Base-by-base conservation (phyloP, 2,329 filamentous ascomycete genomes). In the Mycosphaerella sp. region DNA sequence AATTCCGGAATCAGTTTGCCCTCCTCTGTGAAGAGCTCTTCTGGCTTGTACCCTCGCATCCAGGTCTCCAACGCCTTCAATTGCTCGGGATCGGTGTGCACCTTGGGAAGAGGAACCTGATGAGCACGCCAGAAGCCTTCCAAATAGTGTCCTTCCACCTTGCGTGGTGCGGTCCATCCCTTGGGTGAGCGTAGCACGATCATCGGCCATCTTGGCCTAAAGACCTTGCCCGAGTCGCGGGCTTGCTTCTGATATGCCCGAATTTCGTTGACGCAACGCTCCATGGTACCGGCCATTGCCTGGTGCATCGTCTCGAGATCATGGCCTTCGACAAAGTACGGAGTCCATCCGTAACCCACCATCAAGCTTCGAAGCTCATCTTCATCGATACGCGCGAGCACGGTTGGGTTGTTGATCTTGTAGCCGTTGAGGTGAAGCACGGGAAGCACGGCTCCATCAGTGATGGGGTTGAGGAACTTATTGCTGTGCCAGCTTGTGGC, bases 401-500 rank as follows among this genome's bases (percentile, higher is more conserved):
- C 65, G 4, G 82, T 89, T 7, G 85, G 85, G 68, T 88, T 87
- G 73, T 87, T 87, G 73, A 89, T 89, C 75, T 90, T 90, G 77
- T 89, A 90, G 41, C 86, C 86, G 61, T 90, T 90, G 30, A 90
- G 75, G 67, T 90, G 85, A 9, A 90, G 76, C 5, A 90, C 81
- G 0, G 86, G 86, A 1, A 90, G 75, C 6, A 90, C 86, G 34
- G 85, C 86, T 27, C 86, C 86, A 62, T 89, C 86, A 0, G 79
- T 84, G 59, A 87, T 84, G 4, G 86, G 86, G 64, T 89, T 89
- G 57, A 90, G 76, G 70, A 89, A 89, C 67, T 90, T 90, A 64
- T 79, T 89, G 69, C 83, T 86, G 70, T 90, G 86, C 86, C 86
- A 90, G 50, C 83, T 83, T 1, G 86, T 87, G 21, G 86, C 86